These are phyloP conservation scores for Aureobasidium mangrovei DNA, from an alignment of 2,329 filamentous ascomycete genomes.

Conservation along the genomic window DNA sequence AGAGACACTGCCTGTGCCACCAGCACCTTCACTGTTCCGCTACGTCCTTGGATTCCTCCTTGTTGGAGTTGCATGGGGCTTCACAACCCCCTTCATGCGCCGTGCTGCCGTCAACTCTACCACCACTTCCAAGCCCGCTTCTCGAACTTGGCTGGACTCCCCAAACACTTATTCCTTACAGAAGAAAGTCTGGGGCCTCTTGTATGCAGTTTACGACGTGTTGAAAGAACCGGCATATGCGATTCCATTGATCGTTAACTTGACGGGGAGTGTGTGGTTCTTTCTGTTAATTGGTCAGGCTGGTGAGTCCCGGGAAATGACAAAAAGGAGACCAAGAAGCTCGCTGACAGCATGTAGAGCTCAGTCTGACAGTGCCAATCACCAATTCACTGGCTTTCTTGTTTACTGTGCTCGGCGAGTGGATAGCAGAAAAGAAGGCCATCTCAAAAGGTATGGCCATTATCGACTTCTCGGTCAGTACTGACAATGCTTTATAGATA, in stretches of 20 bases:
- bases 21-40: conserved; percentile 51
- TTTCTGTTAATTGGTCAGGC: conserved; percentile 88
- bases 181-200: conserved; percentile 52
- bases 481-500: conserved; percentile 47
- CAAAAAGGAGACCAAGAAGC: not conserved
- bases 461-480: not conserved
- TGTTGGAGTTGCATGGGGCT: conserved; percentile 85
- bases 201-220: conserved; percentile 70
- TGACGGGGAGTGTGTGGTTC: conserved; percentile 94
- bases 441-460: conserved; percentile 62
- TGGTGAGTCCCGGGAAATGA: conserved; percentile 47
- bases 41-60: conserved; percentile 84
- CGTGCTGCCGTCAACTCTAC: conserved; percentile 58
- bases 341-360: conserved; percentile 45
- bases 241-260: conserved; percentile 72
- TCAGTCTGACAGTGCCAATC: conserved; percentile 89
- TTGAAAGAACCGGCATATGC: conserved; percentile 76
- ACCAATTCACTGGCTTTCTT: conserved; percentile 90
- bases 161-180: conserved; percentile 49
- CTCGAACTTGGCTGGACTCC: conserved; percentile 36
- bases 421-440: conserved; percentile 87
- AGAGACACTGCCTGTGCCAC: conserved; percentile 18
- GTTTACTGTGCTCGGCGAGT: conserved; percentile 92
- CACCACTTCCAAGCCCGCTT: conserved; percentile 38
- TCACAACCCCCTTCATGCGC: conserved; percentile 84